Percentiles rank a stretch among this genome's conserved stretches.
phyloP scores from a whole-genome alignment of 75 land plant species.

The Pinus albicaulis region DNA sequence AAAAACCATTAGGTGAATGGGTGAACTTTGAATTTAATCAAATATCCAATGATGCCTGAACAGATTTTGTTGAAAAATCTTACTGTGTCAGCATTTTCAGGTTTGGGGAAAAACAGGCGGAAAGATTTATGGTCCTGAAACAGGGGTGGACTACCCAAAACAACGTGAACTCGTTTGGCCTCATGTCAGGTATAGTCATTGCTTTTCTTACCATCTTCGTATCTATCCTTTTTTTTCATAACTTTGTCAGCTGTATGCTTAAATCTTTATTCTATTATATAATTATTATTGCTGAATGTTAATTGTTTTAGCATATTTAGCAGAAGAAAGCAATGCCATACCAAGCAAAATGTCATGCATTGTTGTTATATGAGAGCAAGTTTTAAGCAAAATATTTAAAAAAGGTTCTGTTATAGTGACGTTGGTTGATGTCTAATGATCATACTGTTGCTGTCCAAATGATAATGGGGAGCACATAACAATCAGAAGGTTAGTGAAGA shows the following conservation, averaged over 20 bases:
- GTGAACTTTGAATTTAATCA: neutral
- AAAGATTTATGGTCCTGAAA: conserved; percentile 83
- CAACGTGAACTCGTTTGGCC: conserved; percentile 82
- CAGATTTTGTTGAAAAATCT: neutral
- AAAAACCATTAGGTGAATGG: neutral
- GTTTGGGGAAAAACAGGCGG: conserved; percentile 96
- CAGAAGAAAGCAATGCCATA: neutral
- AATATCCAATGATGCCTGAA: neutral
- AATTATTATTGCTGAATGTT: neutral
- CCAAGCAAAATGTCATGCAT: neutral
- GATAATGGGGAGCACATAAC: too few species aligned
- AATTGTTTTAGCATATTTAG: neutral
- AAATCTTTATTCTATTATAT: too few species aligned
- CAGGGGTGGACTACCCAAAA: conserved; percentile 84
- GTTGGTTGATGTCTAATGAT: too few species aligned
- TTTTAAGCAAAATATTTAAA: too few species aligned
- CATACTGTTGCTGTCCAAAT: too few species aligned
- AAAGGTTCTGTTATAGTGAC: too few species aligned
- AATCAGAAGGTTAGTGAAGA: too few species aligned
- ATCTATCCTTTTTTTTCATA: too few species aligned
- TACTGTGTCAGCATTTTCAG: conserved; percentile 23
- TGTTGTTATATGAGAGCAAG: neutral
- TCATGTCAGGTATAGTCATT: conserved; percentile 56
- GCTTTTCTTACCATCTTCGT: neutral
- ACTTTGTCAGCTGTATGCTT: too few species aligned